Evolutionary conservation across 75 land plant species (phyloP).

Genomic region (Pinus taeda): DNA sequence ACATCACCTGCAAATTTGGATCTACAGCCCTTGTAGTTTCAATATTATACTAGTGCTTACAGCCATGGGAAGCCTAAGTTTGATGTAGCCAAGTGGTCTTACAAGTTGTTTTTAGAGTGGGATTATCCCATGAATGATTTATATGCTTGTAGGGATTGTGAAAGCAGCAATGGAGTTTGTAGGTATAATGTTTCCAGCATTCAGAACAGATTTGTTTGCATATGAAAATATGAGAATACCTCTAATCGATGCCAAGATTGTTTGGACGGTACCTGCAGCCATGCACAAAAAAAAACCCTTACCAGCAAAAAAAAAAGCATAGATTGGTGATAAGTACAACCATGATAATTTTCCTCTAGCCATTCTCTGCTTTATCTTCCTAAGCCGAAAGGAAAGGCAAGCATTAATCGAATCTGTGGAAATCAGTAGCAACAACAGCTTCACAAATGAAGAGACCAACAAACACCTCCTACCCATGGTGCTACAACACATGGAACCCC

Average conservation of each 20-base stretch:
- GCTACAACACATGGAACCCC: background rate
- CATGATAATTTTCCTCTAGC: background rate
- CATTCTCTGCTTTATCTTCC: background rate
- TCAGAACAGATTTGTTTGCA: background rate
- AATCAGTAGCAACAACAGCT: background rate
- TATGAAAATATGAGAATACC: background rate
- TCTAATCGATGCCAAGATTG: background rate
- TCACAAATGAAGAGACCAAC: background rate
- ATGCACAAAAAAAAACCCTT: background rate
- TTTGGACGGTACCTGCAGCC: background rate
- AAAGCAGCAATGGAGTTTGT: constrained; percentile 3
- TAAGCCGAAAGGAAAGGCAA: background rate
- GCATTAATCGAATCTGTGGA: background rate
- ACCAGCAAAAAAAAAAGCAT: background rate
- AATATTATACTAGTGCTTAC: constrained; percentile 14
- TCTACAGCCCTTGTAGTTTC: constrained; percentile 9
- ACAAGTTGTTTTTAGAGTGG: constrained; percentile 11
- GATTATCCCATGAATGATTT: background rate
- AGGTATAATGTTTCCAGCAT: background rate
- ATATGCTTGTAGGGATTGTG: background rate
- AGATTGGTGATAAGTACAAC: background rate
- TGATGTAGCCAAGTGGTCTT: constrained; percentile 5
- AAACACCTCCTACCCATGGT: background rate
- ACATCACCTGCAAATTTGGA: background rate
- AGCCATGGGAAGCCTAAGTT: background rate